phyloP scores from a whole-genome alignment of 495 filamentous ascomycete species.

The Neurospora discreta region DNA sequence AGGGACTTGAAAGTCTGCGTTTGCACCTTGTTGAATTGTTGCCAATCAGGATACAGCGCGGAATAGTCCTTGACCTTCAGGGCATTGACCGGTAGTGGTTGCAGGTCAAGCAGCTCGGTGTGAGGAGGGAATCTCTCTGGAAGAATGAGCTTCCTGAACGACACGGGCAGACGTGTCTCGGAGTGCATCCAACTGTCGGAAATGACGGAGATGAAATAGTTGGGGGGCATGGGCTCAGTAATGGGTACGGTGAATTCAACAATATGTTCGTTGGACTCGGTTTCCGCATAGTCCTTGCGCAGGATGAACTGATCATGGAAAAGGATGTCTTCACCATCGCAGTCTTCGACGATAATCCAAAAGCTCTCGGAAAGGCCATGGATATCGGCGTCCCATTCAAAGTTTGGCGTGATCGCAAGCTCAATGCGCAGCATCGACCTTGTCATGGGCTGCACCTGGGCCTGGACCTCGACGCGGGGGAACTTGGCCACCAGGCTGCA shows the following conservation, averaged over 20 bases:
- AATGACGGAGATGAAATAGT: constrained; percentile 91
- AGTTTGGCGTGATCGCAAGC: constrained; percentile 86
- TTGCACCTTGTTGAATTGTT: constrained; percentile 92
- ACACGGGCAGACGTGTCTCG: constrained; percentile 84
- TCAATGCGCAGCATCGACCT: constrained; percentile 93
- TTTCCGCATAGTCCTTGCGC: constrained; percentile 69
- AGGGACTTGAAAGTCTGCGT: constrained; percentile 94
- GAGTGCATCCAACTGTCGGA: constrained; percentile 98
- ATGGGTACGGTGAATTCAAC: constrained; percentile 96
- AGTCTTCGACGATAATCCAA: constrained; percentile 96
- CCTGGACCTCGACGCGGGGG: constrained; percentile 81
- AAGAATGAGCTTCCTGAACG: constrained; percentile 87
- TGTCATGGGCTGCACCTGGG: constrained; percentile 88
- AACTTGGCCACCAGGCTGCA: constrained; percentile 85
- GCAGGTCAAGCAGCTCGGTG: constrained; percentile 80
- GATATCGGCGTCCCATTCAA: constrained; percentile 86
- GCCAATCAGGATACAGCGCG: constrained; percentile 72
- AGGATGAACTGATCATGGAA: constrained; percentile 94
- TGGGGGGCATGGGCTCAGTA: constrained; percentile 93
- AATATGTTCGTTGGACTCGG: constrained; percentile 82
- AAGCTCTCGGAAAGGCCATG: constrained; percentile 86
- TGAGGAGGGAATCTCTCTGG: constrained; percentile 94
- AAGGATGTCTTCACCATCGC: constrained; percentile 91
- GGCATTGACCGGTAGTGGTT: constrained; percentile 77
- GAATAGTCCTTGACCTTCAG: constrained; percentile 79